Percentiles rank a stretch among this genome's conserved stretches.
phyloP scores from a whole-genome alignment of 75 land plant genomes.

The Gnetum montanum region DNA sequence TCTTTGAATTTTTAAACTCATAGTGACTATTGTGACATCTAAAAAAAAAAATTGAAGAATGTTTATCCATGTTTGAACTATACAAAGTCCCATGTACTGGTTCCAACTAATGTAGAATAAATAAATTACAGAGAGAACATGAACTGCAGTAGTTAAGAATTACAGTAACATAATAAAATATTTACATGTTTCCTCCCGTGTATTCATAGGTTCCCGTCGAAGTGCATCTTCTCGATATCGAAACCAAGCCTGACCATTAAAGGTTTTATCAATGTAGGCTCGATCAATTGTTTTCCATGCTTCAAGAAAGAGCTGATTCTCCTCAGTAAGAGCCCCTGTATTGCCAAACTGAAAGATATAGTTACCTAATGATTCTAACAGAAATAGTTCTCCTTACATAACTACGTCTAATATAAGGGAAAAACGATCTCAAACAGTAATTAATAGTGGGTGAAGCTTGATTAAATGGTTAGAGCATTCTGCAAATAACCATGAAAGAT shows the following conservation, averaged over 20 bases:
- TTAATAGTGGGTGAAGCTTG: too few relatives aligned
- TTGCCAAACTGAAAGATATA: not conserved
- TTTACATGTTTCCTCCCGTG: slow-evolving; percentile 92
- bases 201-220: slow-evolving; percentile 85
- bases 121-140: too few relatives aligned
- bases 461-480: not conserved
- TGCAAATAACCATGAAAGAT: not conserved
- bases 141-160: too few relatives aligned
- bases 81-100: too few relatives aligned
- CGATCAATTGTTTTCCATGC: slow-evolving; percentile 97
- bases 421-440: not conserved
- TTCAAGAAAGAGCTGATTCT: slow-evolving; percentile 90
- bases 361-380: not conserved
- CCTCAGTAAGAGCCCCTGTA: slow-evolving; percentile 86
- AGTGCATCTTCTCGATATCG: slow-evolving; percentile 89
- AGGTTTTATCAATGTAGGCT: slow-evolving; percentile 90
- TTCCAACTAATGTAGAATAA: too few relatives aligned
- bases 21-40: too few relatives aligned
- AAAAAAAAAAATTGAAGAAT: too few relatives aligned
- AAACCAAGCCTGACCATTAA: slow-evolving; percentile 99
- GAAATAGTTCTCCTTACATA: not conserved
- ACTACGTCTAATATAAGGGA: not conserved
- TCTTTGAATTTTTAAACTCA: too few relatives aligned
- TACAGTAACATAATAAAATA: too few relatives aligned
- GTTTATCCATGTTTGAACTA: too few relatives aligned